Evolutionary conservation across 192 early-diverging fungal genomes (phyloP), one percentile per base, ranked within the genome.

Genomic region (Paraglomus occultum): DNA sequence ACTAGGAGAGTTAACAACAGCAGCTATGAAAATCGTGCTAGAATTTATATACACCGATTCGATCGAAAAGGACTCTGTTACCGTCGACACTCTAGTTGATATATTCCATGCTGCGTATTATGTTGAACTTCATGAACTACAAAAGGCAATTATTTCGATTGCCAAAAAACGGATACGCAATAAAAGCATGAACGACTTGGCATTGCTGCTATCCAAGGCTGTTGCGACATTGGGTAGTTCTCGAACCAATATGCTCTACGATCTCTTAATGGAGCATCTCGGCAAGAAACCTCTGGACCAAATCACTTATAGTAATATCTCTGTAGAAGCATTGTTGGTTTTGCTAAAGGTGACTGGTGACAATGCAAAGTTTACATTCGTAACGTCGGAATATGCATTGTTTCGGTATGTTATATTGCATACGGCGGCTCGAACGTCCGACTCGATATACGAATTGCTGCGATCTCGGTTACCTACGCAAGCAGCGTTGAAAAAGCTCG

Each of bases 41-140:
- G 62, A 64, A 47, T 64, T 45, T 23, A 64, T 64, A 48, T 64
- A 64, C 31, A 64, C 62, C 15, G 62, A 47, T 14, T 5, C 11
- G 15, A 49, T 64, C 9, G 18, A 14, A n/a, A 23, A 49, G 48
- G n/a, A 49, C 9, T 44, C 62, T 22, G 22, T 44, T 1, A 20
- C 17, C 11, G 14, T 47, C 40, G 42, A 45, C 18, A 47, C 38
- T 48, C 3, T 31, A 3, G 17, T 47, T 47, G 38, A 47, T 20
- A 22, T 57, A 18, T 57, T 17, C 20, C 4, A 57, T 6, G 54
- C 54, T 17, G 54, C 54, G 9, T 17, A 57, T 17, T 64, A 18
- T n/a, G 45, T 17, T 42, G 44, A 14, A 40, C 10, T 64, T 4
- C 43, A 8, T 17, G 46, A 64, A 11, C 43, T 64, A 48, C 62